A percentile compares a stretch with the other conserved stretches of the same genome.
Evolutionary conservation across 2,329 filamentous ascomycete species (phyloP).

Genomic region (Hymenoscyphus scutula): DNA sequence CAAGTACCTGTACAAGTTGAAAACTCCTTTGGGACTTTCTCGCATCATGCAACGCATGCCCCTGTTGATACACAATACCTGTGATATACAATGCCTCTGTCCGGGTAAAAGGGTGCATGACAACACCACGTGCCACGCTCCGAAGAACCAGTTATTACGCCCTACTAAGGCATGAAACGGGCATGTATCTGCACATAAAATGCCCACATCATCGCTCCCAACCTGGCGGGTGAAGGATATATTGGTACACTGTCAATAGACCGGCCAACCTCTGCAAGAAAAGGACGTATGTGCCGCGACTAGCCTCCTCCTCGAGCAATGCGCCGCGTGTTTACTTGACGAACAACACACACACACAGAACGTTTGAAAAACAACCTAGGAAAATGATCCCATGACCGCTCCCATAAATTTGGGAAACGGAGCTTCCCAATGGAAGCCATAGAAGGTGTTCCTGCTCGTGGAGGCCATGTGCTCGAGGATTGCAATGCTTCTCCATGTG

Average conservation of each 20-base stretch:
- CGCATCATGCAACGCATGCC: neutral
- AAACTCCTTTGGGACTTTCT: neutral
- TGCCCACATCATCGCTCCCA: neutral
- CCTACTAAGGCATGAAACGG: neutral
- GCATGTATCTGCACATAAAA: neutral
- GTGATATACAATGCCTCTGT: too few species aligned
- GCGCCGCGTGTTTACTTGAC: neutral
- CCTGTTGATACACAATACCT: neutral
- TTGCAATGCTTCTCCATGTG: neutral
- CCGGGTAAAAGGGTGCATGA: neutral
- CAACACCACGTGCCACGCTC: neutral
- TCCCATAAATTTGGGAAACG: neutral
- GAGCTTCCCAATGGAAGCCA: neutral
- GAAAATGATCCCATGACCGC: neutral
- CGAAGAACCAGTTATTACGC: neutral
- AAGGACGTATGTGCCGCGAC: neutral
- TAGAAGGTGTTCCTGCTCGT: constrained; percentile 1
- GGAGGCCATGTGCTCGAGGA: neutral
- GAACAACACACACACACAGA: neutral
- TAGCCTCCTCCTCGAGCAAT: neutral
- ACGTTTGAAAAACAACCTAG: neutral
- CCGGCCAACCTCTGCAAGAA: neutral
- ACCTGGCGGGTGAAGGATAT: neutral
- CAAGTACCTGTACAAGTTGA: neutral
- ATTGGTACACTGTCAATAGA: too few species aligned